These are phyloP conservation scores for Periconia digitata DNA, from an alignment of 2,329 filamentous ascomycete genomes.

Conservation along the genomic window DNA sequence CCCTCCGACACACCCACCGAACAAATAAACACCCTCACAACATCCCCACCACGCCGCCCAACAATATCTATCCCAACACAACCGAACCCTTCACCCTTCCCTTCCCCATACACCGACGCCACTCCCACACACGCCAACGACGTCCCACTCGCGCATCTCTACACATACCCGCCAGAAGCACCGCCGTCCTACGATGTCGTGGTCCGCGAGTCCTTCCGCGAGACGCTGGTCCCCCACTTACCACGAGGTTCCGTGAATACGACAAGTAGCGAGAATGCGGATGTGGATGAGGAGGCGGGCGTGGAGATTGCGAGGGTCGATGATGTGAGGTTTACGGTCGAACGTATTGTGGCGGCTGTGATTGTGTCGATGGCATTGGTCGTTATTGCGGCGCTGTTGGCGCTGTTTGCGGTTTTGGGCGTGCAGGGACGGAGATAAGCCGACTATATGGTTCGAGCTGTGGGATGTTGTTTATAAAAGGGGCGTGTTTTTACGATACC, in stretches of 20 bases:
- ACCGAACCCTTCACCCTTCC: not conserved
- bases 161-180: constrained; percentile 27
- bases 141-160: constrained; percentile 30
- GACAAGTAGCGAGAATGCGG: not conserved
- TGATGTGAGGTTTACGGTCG: constrained; percentile 27
- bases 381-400: constrained; percentile 21
- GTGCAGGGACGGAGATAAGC: too few species aligned
- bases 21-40: not conserved
- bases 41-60: constrained; percentile 1
- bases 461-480: too few species aligned
- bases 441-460: too few species aligned
- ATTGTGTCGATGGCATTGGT: constrained; percentile 24
- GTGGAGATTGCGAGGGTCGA: constrained; percentile 14
- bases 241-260: not conserved
- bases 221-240: constrained; percentile 29
- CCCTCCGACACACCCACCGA: constrained; percentile 4
- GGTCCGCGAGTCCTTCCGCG: constrained; percentile 26
- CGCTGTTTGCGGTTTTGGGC: constrained; percentile 10
- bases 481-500: too few species aligned
- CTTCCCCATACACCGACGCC: constrained; percentile 12
- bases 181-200: constrained; percentile 30
- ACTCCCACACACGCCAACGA: constrained; percentile 6
- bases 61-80: constrained; percentile 4
- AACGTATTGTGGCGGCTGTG: constrained; percentile 27
- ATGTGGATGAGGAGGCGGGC: constrained; percentile 18